A percentile compares a stretch with the other conserved stretches of the same genome.
phyloP scores from a whole-genome alignment of 331 rosid genomes.

The Quercus phellos region DNA sequence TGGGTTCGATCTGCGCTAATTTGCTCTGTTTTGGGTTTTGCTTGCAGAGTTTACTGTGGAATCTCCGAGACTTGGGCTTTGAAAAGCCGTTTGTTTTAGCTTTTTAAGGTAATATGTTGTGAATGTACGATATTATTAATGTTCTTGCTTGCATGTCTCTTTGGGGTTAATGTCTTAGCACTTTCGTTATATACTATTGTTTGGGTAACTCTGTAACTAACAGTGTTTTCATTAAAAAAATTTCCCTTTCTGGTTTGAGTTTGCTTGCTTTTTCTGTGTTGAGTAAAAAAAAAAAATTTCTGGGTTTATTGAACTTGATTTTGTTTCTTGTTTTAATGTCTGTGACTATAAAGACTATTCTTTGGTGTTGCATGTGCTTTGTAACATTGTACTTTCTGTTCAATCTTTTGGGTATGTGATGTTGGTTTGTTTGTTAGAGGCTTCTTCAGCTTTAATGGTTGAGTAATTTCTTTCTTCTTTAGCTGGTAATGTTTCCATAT shows the following conservation, averaged over 20 bases:
- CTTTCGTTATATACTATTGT: not conserved
- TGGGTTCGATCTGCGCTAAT: not conserved
- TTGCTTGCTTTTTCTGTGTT: not conserved
- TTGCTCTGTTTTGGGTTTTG: not conserved
- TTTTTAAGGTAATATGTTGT: not conserved
- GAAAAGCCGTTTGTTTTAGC: not conserved
- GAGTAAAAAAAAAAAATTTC: too few relatives aligned
- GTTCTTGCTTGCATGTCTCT: conserved; percentile 4
- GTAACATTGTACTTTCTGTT: not conserved
- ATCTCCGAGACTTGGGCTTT: not conserved
- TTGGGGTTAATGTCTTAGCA: not conserved
- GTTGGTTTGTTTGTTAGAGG: not conserved
- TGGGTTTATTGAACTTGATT: not conserved
- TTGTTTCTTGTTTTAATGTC: not conserved
- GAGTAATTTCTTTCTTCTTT: not conserved
- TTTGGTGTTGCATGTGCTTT: not conserved
- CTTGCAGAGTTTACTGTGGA: conserved; percentile 2
- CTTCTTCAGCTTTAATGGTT: not conserved
- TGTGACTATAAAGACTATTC: not conserved
- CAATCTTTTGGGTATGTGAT: not conserved
- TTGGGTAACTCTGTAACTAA: not conserved
- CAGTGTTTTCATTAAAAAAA: not conserved
- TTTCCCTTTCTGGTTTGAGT: not conserved
- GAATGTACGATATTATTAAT: not conserved
- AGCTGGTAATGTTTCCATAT: not conserved